These are phyloP conservation scores for Urtica urens DNA, from an alignment of 306 rosid genomes.

Conservation along the genomic window DNA sequence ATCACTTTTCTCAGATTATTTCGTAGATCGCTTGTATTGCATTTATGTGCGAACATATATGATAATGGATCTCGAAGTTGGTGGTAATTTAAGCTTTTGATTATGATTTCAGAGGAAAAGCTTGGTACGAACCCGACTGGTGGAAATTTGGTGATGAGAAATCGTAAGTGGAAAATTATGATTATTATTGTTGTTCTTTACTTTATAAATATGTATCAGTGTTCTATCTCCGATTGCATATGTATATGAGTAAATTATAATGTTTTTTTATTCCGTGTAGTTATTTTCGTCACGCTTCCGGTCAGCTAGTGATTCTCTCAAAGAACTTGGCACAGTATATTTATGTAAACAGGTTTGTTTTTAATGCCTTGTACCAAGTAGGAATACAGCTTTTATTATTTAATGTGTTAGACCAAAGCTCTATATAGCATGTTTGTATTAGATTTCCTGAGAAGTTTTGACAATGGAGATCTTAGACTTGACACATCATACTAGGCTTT, in stretches of 20 bases:
- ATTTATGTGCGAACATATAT: neutral
- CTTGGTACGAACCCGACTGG: constrained; percentile 98
- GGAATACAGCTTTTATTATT: too few species aligned
- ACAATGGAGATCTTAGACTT: too few species aligned
- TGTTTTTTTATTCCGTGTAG: constrained; percentile 32
- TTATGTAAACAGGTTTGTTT: constrained; percentile 79
- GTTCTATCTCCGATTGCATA: neutral
- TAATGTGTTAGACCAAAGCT: too few species aligned
- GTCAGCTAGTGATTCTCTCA: constrained; percentile 73
- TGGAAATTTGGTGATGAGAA: constrained; percentile 99
- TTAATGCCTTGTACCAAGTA: constrained; percentile 7
- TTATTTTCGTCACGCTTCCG: constrained; percentile 89
- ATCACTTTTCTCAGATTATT: too few species aligned
- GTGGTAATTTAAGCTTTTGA: constrained; percentile 9
- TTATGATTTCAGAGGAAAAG: constrained; percentile 59
- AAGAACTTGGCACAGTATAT: constrained; percentile 80
- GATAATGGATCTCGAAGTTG: neutral
- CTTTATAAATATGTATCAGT: neutral
- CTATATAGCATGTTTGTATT: too few species aligned
- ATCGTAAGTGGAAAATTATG: constrained; percentile 89
- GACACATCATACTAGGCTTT: too few species aligned
- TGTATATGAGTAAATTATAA: neutral
- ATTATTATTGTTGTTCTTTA: constrained; percentile 1
- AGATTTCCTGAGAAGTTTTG: too few species aligned
- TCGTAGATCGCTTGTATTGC: neutral